A percentile compares a stretch with the other conserved stretches of the same genome.
Conservation (phyloP, 495 filamentous ascomycete species). For the Penicillium lividum region DNA sequence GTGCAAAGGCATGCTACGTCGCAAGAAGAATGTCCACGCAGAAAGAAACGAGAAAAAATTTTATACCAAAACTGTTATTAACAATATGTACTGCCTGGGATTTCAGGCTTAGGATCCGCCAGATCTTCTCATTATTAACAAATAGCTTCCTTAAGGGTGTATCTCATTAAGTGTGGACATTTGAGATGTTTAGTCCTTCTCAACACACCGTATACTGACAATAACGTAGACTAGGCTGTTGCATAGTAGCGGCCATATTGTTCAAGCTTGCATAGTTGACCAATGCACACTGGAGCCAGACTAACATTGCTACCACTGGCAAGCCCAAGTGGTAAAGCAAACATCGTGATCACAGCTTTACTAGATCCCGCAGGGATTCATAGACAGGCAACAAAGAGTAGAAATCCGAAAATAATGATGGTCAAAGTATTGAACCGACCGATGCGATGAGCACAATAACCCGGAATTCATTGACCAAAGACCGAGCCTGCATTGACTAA, state of each 20-base stretch:
- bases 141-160: neutral
- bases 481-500: slow-evolving; percentile 31
- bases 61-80: no score
- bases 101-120: no score
- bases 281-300: slow-evolving; percentile 7
- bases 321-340: slow-evolving; percentile 4
- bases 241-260: slow-evolving; percentile 5
- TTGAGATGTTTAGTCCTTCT: no score
- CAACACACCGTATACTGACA: slow-evolving; percentile 7
- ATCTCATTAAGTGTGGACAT: neutral
- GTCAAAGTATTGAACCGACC: slow-evolving; percentile 42
- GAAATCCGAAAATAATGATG: slow-evolving; percentile 9
- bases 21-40: no score
- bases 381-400: slow-evolving; percentile 2
- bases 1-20: no score
- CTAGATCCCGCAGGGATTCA: slow-evolving; percentile 6
- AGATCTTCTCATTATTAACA: no score
- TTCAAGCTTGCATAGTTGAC: slow-evolving; percentile 8
- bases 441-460: slow-evolving; percentile 61
- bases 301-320: slow-evolving; percentile 8
- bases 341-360: neutral
- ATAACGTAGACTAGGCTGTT: neutral
- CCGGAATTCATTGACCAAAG: slow-evolving; percentile 65
- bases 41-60: no score
- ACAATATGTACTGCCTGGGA: no score